Conservation (phyloP, 2,329 filamentous ascomycete genomes). For the Ophiognomonia clavigignenti-juglandacearum region DNA sequence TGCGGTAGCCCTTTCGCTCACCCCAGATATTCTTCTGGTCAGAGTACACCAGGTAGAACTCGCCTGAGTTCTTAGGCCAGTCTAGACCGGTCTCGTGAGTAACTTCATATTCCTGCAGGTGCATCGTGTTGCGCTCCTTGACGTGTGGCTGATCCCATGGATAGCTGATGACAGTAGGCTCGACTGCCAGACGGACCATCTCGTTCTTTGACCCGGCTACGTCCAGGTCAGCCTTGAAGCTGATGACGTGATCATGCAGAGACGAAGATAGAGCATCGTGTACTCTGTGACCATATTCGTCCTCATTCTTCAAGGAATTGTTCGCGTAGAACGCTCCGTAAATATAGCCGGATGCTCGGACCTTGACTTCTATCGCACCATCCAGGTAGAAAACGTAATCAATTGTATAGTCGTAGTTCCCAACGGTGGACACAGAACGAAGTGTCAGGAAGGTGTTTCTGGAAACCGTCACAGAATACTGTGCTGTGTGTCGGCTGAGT, state of each 20-base stretch:
- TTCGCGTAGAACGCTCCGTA: conserved; percentile 28
- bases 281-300: conserved; percentile 30
- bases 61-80: conserved; percentile 29
- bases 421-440: conserved; percentile 34
- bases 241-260: conserved; percentile 34
- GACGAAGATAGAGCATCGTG: conserved; percentile 28
- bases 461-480: conserved; percentile 23
- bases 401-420: conserved; percentile 38
- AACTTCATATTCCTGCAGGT: conserved; percentile 10
- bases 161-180: conserved; percentile 23
- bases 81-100: conserved; percentile 10
- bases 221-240: conserved; percentile 37
- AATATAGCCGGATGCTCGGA: conserved; percentile 33
- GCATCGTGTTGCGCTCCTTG: conserved; percentile 15
- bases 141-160: conserved; percentile 14
- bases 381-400: conserved; percentile 31
- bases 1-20: conserved; percentile 35
- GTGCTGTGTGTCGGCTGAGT: conserved; percentile 29
- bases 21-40: conserved; percentile 34
- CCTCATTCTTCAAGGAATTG: conserved; percentile 24
- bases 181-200: conserved; percentile 27
- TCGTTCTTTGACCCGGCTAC: conserved; percentile 28
- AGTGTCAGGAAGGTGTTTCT: conserved; percentile 30
- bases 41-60: conserved; percentile 33
- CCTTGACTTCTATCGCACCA: conserved; percentile 32